Evolutionary conservation across 2,329 filamentous ascomycete genomes (phyloP), one percentile per base, ranked within the genome.

Genomic region (Cytospora schulzeri): DNA sequence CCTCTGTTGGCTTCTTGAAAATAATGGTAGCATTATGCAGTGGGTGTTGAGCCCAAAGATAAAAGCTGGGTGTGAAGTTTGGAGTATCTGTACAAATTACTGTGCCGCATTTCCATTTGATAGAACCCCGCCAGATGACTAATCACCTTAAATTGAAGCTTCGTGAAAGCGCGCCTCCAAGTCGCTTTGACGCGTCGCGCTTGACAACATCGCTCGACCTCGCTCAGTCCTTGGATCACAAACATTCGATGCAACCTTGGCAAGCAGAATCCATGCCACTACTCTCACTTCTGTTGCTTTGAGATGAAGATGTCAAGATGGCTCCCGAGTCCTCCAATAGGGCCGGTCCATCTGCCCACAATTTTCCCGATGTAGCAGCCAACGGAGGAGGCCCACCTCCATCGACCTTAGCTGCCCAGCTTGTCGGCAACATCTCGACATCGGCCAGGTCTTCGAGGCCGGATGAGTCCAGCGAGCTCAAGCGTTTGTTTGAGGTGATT

Each of bases 341-440:
- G 60, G 41, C 29, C 48, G 60, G 52, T 22, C n/a, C 38, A 56
- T 22, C 58, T 66, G 52, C 54, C 54, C 66, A 62, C 26, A 24
- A 24, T 38, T 28, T 50, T 60, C 58, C 55, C 19, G 64, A 67
- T 48, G 60, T 67, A 33, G 56, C 57, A 33, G 62, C 61, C 45
- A 50, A 29, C 38, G 65, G 73, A 60, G 73, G 65, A 60, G 73
- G 65, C 12, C 79, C 80, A 54, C 87, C 88, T 48, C 90, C 92
- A 15, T 97, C 93, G 19, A 96, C 93, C 12, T 83, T 97, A 71
- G 92, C 93, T 60, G 92, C 92, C 15, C 91, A 96, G 76, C 88
- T 97, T 64, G 92, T 95, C 68, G 89, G 91, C 73, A 92, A 91
- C 74, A 88, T 93, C 67, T 87, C 90, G 52, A 85, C 89, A 26